Conservation (phyloP, 176 grass and related monocot genomes). For the Canna indica region DNA sequence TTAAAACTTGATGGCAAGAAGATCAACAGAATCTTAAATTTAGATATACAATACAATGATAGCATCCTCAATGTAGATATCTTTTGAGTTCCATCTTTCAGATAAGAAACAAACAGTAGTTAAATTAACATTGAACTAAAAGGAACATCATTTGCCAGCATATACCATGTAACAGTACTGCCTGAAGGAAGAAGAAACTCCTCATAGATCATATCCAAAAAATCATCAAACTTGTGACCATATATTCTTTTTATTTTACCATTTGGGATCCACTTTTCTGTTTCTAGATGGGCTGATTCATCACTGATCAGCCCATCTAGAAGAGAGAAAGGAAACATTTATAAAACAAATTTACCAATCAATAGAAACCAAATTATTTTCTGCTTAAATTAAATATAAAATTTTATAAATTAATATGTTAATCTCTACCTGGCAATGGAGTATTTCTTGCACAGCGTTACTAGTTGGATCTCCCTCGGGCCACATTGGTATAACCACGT, state of each 20-base stretch:
- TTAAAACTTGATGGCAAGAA: not conserved
- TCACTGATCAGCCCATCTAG: not conserved
- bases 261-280: not conserved
- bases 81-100: not conserved
- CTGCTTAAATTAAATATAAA: not conserved
- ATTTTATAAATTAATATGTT: not conserved
- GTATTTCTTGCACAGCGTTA: slow-evolving; percentile 86
- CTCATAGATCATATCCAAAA: not conserved
- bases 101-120: not conserved
- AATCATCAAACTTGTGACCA: not conserved
- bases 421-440: slow-evolving; percentile 75
- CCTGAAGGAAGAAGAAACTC: not conserved
- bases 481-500: slow-evolving; percentile 97
- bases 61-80: not conserved
- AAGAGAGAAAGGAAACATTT: not conserved
- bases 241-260: not conserved
- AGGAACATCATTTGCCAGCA: not conserved
- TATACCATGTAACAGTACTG: not conserved
- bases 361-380: not conserved
- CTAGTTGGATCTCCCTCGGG: slow-evolving; percentile 83
- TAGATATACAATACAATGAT: not conserved
- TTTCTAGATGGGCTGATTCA: not conserved
- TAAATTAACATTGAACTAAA: not conserved
- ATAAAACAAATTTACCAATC: not conserved
- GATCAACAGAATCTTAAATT: not conserved